Evolutionary conservation across 305 asterid species (phyloP).

Genomic region (Fraxinus greggii): DNA sequence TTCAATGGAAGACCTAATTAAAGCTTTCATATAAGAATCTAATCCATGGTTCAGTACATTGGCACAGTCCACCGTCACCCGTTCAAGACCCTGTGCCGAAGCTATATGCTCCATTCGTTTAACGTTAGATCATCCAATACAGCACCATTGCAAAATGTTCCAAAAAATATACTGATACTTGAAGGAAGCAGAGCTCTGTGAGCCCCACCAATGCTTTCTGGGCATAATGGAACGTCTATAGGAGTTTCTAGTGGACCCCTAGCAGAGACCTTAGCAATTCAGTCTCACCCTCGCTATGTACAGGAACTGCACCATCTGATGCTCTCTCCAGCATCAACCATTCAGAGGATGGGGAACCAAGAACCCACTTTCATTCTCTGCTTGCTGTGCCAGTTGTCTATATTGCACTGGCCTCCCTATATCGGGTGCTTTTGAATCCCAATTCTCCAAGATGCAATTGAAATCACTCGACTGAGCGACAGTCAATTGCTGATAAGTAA

Average conservation of each 20-base stretch:
- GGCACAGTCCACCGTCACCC: slow-evolving; percentile 72
- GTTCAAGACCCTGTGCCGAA: slow-evolving; percentile 58
- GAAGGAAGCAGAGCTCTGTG: slow-evolving; percentile 47
- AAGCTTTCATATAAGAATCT: slow-evolving; percentile 63
- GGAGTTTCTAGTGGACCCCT: slow-evolving; percentile 80
- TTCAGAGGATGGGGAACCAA: too few species aligned
- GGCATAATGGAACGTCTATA: slow-evolving; percentile 66
- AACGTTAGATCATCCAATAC: slow-evolving; percentile 50
- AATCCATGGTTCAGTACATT: slow-evolving; percentile 61
- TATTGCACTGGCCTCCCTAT: slow-evolving; percentile 42
- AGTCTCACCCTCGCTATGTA: slow-evolving; percentile 33
- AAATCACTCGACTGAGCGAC: slow-evolving; percentile 35
- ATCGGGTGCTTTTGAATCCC: slow-evolving; percentile 41
- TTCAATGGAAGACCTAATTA: slow-evolving; percentile 62
- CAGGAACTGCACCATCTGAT: too few species aligned
- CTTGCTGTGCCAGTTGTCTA: slow-evolving; percentile 31
- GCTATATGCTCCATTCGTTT: slow-evolving; percentile 74
- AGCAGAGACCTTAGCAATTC: slow-evolving; percentile 42
- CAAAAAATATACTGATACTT: slow-evolving; percentile 40
- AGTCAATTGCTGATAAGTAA: too few species aligned
- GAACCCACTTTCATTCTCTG: slow-evolving; percentile 20
- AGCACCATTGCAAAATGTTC: slow-evolving; percentile 39
- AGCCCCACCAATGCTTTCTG: slow-evolving; percentile 61
- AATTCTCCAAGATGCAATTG: slow-evolving; percentile 41
- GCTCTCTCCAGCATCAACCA: too few species aligned